phyloP scores from a whole-genome alignment of 1,139 yeast genomes.

The Yamadazyma triangularis region DNA sequence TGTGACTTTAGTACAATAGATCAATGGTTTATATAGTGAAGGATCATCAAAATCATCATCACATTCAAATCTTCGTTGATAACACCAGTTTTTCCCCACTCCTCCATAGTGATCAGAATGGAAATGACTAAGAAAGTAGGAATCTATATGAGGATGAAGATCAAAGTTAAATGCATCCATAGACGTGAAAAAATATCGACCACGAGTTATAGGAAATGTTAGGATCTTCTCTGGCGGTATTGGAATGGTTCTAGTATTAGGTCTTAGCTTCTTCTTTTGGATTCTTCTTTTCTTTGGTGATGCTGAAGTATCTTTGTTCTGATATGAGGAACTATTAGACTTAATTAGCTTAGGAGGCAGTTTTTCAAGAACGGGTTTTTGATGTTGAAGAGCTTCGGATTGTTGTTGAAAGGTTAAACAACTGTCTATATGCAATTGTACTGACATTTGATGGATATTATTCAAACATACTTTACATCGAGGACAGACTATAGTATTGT shows the following conservation, averaged over 20 bases:
- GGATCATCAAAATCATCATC: slow-evolving; percentile 30
- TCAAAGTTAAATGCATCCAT: slow-evolving; percentile 69
- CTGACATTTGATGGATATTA: slow-evolving; percentile 5
- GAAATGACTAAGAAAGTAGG: slow-evolving; percentile 73
- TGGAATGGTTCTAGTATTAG: slow-evolving; percentile 22
- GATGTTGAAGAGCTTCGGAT: not conserved
- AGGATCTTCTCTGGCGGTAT: slow-evolving; percentile 56
- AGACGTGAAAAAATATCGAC: slow-evolving; percentile 31
- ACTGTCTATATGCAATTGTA: slow-evolving; percentile 8
- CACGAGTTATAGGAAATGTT: slow-evolving; percentile 28
- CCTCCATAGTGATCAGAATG: slow-evolving; percentile 96
- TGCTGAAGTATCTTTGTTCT: slow-evolving; percentile 9
- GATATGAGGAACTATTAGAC: slow-evolving; percentile 9
- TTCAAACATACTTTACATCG: slow-evolving; percentile 13
- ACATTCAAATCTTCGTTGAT: slow-evolving; percentile 33
- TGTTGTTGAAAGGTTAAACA: slow-evolving; percentile 5
- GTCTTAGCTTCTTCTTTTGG: slow-evolving; percentile 13
- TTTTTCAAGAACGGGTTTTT: slow-evolving; percentile 1
- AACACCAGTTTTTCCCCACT: slow-evolving; percentile 67
- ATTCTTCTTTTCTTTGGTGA: slow-evolving; percentile 13
- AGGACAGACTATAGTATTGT: slow-evolving; percentile 14
- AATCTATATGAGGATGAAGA: slow-evolving; percentile 38
- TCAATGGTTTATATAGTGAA: slow-evolving; percentile 37
- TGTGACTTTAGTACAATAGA: slow-evolving; percentile 72
- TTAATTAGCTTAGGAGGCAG: slow-evolving; percentile 7